These are phyloP conservation scores for Botrytis hyacinthi DNA, from an alignment of 2,329 filamentous ascomycete genomes.

Conservation along the genomic window DNA sequence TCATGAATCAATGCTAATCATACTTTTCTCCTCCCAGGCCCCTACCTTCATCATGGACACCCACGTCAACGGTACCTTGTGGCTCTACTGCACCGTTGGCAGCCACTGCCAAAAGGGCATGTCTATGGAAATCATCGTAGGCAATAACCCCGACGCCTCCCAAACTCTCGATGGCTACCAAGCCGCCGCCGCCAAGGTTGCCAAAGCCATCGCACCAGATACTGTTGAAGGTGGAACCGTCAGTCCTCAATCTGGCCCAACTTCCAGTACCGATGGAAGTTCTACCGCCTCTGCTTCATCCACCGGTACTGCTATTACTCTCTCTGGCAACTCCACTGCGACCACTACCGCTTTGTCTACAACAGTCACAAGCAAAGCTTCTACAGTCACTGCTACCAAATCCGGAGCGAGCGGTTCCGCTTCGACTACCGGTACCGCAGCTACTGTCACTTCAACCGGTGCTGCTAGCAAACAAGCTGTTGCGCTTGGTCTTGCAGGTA, in stretches of 20 bases:
- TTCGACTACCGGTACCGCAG: constrained; percentile 17
- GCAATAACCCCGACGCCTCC: constrained; percentile 39
- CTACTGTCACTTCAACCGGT: constrained; percentile 14
- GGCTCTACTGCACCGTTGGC: constrained; percentile 74
- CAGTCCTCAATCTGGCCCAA: not conserved
- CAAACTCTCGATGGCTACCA: constrained; percentile 9
- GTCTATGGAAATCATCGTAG: constrained; percentile 37
- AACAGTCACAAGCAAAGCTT: not conserved
- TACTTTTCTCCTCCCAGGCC: constrained; percentile 41
- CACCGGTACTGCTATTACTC: not conserved
- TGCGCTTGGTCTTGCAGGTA: constrained; percentile 23
- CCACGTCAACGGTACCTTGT: constrained; percentile 67
- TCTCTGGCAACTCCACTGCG: not conserved
- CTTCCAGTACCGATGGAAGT: too few species aligned
- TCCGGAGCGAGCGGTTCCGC: not conserved
- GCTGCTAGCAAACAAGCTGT: constrained; percentile 19
- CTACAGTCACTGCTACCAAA: not conserved
- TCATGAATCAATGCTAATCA: not conserved
- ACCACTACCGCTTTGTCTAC: constrained; percentile 7
- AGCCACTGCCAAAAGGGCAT: constrained; percentile 63
- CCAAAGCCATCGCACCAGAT: not conserved
- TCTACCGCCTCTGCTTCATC: not conserved
- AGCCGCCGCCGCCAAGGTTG: not conserved
- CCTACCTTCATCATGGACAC: constrained; percentile 70
- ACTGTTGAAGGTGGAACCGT: not conserved